Percentiles rank a stretch among this genome's conserved stretches.
phyloP scores from a whole-genome alignment of 768 basidiomycete species.

The Tylopilus sp. region DNA sequence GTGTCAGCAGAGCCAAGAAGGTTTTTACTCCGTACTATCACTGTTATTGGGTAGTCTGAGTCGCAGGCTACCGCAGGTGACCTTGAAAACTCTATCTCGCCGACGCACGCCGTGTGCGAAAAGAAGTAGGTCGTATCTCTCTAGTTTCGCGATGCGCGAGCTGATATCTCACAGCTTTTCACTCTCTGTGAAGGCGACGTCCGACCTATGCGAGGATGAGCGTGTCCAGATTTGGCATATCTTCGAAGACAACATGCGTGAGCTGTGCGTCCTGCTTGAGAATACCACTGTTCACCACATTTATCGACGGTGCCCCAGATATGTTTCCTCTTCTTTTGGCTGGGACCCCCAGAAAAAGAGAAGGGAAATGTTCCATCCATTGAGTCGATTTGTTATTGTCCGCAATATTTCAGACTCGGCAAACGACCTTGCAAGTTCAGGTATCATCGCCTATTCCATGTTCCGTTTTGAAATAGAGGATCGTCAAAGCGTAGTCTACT shows the following conservation, averaged over 20 bases:
- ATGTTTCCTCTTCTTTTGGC: constrained; percentile 55
- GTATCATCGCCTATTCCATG: constrained; percentile 42
- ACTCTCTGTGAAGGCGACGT: constrained; percentile 24
- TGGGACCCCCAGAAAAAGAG: constrained; percentile 59
- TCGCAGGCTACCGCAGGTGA: constrained; percentile 21
- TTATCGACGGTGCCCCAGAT: constrained; percentile 38
- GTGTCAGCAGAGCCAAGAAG: constrained; percentile 33
- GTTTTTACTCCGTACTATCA: constrained; percentile 16
- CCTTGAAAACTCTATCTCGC: constrained; percentile 16
- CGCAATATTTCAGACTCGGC: constrained; percentile 10
- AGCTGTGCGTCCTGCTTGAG: constrained; percentile 29
- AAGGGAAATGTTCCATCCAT: constrained; percentile 55
- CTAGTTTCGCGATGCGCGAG: neutral
- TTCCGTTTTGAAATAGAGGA: constrained; percentile 78
- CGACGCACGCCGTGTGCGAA: constrained; percentile 4
- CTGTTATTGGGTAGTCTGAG: neutral
- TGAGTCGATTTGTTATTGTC: constrained; percentile 60
- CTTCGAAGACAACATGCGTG: constrained; percentile 58
- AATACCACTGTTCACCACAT: neutral
- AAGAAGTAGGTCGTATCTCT: constrained; percentile 13
- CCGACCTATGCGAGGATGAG: constrained; percentile 35
- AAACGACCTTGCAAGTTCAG: constrained; percentile 20
- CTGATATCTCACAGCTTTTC: constrained; percentile 16
- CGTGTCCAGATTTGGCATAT: constrained; percentile 48
- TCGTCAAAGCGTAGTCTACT: constrained; percentile 60